Percentiles rank a stretch among this genome's conserved stretches.
phyloP scores from a whole-genome alignment of 2,329 filamentous ascomycete genomes.

The Clarireedia monteithiana region DNA sequence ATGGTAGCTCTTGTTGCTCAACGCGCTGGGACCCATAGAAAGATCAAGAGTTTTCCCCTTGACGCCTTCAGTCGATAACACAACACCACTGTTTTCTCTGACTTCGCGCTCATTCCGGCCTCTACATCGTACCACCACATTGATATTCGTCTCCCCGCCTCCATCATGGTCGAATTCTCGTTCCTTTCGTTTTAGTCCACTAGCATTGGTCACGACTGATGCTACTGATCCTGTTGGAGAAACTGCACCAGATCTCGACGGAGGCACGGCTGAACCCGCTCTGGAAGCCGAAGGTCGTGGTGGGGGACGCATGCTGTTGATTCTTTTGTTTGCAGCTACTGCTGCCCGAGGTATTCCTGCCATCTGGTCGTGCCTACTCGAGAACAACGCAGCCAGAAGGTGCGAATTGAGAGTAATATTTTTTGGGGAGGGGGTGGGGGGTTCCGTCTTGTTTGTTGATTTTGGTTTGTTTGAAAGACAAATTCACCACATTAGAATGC shows the following conservation, averaged over 20 bases:
- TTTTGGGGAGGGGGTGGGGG: background rate
- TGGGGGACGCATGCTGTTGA: conserved; percentile 41
- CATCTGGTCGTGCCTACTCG: conserved; percentile 32
- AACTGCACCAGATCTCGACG: conserved; percentile 24
- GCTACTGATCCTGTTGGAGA: conserved; percentile 67
- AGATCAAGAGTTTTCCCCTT: conserved; percentile 79
- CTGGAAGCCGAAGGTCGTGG: conserved; percentile 45
- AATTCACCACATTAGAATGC: background rate
- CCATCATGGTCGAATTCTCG: conserved; percentile 69
- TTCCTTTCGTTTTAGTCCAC: conserved; percentile 75
- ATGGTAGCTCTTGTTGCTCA: conserved; percentile 93
- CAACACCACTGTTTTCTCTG: conserved; percentile 87
- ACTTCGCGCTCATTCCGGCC: conserved; percentile 90
- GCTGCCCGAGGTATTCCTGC: conserved; percentile 45
- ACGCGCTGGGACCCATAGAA: conserved; percentile 83
- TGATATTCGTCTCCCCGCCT: conserved; percentile 88
- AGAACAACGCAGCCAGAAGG: too few species aligned
- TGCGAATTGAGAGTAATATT: too few species aligned
- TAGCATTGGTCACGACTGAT: conserved; percentile 43
- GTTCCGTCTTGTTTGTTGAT: background rate
- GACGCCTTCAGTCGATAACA: conserved; percentile 80
- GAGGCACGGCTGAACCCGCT: conserved; percentile 35
- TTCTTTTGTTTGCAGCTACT: conserved; percentile 39
- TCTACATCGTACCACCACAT: conserved; percentile 90
- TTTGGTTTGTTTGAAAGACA: background rate